phyloP scores from a whole-genome alignment of 352 stramenopile genomes.

The Phytophthora agathidicida region DNA sequence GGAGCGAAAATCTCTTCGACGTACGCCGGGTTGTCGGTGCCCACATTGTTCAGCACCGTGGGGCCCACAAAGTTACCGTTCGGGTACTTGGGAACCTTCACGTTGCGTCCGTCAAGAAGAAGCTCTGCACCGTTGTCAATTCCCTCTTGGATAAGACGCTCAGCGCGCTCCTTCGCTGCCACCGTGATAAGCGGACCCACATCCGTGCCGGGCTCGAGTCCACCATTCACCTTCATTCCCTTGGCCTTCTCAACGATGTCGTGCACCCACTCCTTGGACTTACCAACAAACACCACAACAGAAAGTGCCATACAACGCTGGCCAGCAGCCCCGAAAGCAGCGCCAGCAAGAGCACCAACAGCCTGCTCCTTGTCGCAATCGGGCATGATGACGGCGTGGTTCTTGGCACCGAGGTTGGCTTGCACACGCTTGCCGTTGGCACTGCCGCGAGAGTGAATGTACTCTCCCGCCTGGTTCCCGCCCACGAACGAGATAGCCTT shows the following conservation, averaged over 20 bases:
- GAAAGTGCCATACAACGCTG: constrained; percentile 98
- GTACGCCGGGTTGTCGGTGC: constrained; percentile 90
- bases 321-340: constrained; percentile 96
- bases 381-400: constrained; percentile 96
- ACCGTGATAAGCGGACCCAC: constrained; percentile 92
- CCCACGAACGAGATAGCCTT: constrained; percentile 97
- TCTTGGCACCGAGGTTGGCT: constrained; percentile 98
- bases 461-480: constrained; percentile 92
- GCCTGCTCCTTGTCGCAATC: constrained; percentile 93
- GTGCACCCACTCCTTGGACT: constrained; percentile 92
- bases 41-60: constrained; percentile 90
- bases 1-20: constrained; percentile 98
- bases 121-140: constrained; percentile 91
- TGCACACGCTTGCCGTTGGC: constrained; percentile 95
- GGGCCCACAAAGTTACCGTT: constrained; percentile 97
- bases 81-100: constrained; percentile 91
- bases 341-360: constrained; percentile 88
- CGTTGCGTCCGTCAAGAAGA: constrained; percentile 92
- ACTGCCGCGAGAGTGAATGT: constrained; percentile 92
- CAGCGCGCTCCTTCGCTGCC: constrained; percentile 87
- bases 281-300: constrained; percentile 95
- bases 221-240: constrained; percentile 92
- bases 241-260: constrained; percentile 93
- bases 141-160: constrained; percentile 89
- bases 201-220: constrained; percentile 72